These are phyloP conservation scores for Mucor piriformis DNA, from an alignment of 371 early-diverging fungal species.

Conservation along the genomic window DNA sequence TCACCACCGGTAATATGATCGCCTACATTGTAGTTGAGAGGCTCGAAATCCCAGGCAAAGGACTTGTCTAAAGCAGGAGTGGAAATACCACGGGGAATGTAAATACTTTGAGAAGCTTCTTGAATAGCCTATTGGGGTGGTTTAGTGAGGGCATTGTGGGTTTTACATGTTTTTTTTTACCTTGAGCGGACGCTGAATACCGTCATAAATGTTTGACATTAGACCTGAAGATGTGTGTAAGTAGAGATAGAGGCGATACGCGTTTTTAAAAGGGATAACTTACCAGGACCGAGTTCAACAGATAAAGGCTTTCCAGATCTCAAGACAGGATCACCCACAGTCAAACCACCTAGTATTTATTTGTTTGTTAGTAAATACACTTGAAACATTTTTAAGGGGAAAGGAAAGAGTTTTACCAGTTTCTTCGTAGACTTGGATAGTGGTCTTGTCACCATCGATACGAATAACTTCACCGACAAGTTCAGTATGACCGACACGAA, in stretches of 20 bases:
- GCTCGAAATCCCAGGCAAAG: constrained; percentile 96
- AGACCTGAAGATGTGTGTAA: too few relatives aligned
- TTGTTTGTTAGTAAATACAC: background rate
- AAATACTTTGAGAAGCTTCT: constrained; percentile 93
- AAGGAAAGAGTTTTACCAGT: constrained; percentile 70
- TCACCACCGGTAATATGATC: constrained; percentile 99
- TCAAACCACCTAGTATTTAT: constrained; percentile 84
- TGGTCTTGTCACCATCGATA: constrained; percentile 98
- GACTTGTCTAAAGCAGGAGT: constrained; percentile 96
- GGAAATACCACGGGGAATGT: constrained; percentile 99
- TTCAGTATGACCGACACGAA: constrained; percentile 97
- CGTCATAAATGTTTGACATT: constrained; percentile 99
- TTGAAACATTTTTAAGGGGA: constrained; percentile 12
- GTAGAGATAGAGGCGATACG: background rate
- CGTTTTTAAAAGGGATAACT: constrained; percentile 5
- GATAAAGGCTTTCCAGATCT: constrained; percentile 98
- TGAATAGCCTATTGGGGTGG: constrained; percentile 93
- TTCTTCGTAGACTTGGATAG: constrained; percentile 99
- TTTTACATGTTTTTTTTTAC: constrained; percentile 14
- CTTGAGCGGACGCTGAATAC: constrained; percentile 99
- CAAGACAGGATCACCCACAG: constrained; percentile 98
- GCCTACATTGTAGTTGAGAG: constrained; percentile 89
- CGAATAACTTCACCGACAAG: constrained; percentile 99
- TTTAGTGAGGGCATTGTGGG: too few relatives aligned
- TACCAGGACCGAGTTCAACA: constrained; percentile 99